Conservation (phyloP, 768 basidiomycete genomes). For the Paxillus involutus region DNA sequence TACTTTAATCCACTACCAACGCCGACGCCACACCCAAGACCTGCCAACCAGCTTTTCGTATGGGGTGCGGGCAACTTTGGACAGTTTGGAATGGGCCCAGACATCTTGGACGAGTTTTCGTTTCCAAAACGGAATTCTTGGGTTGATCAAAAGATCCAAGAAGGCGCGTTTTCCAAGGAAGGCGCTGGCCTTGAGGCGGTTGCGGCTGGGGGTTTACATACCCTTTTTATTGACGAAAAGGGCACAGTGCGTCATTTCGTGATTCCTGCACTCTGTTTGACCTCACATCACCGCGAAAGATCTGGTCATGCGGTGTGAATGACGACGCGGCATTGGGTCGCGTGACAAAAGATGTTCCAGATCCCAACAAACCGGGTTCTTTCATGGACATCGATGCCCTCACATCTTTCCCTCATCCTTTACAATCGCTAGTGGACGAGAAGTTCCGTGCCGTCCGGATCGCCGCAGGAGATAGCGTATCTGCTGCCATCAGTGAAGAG, state of each 20-base stretch:
- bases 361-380: constrained; percentile 57
- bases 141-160: constrained; percentile 73
- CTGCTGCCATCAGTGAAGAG: constrained; percentile 75
- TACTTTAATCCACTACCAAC: constrained; percentile 69
- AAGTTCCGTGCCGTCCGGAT: constrained; percentile 82
- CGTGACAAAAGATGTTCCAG: constrained; percentile 58
- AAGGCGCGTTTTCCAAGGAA: constrained; percentile 67
- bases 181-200: constrained; percentile 82
- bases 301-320: constrained; percentile 86
- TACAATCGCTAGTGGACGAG: constrained; percentile 70
- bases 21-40: constrained; percentile 50
- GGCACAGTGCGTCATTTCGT: constrained; percentile 68
- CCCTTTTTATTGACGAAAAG: constrained; percentile 83
- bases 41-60: constrained; percentile 72
- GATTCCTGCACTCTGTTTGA: background rate
- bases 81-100: constrained; percentile 89
- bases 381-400: constrained; percentile 54
- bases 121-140: constrained; percentile 77
- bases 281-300: constrained; percentile 38
- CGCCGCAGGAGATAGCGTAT: constrained; percentile 85
- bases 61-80: constrained; percentile 96
- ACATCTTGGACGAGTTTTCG: constrained; percentile 65
- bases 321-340: constrained; percentile 89
- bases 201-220: constrained; percentile 86
- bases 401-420: constrained; percentile 60